Evolutionary conservation across 192 early-diverging fungal genomes (phyloP).

Genomic region (Obelidium mucronatum): DNA sequence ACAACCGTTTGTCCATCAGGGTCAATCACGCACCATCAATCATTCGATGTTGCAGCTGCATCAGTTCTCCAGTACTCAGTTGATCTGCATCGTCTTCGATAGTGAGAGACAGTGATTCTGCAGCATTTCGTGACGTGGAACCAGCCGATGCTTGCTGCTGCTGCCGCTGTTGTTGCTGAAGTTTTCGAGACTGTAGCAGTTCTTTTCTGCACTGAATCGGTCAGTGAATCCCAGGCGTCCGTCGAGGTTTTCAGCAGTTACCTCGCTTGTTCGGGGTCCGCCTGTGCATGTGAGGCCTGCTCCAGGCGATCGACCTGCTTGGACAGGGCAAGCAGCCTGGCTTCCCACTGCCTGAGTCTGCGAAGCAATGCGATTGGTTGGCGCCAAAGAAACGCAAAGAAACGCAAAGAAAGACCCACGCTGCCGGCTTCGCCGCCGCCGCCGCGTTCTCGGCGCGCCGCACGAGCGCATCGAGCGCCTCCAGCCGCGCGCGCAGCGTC

Average conservation of each 20-base stretch:
- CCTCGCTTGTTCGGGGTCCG: constrained; percentile 1
- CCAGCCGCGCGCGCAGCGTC: not conserved
- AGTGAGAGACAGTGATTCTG: constrained; percentile 42
- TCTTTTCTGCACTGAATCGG: not conserved
- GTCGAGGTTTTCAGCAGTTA: not conserved
- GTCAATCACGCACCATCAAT: constrained; percentile 61
- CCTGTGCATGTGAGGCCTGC: constrained; percentile 26
- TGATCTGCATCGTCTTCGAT: constrained; percentile 53
- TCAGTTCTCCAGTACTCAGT: constrained; percentile 46
- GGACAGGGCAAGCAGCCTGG: constrained; percentile 67
- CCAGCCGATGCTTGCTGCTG: constrained; percentile 13
- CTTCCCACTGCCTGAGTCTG: constrained; percentile 64
- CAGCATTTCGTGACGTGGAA: not conserved
- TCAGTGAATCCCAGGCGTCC: not conserved
- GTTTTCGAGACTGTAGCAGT: not conserved
- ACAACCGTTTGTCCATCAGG: too few species aligned
- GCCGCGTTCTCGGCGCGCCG: not conserved
- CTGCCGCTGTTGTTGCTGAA: not conserved
- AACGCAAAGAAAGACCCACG: not conserved
- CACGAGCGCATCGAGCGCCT: not conserved
- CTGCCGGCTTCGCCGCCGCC: not conserved
- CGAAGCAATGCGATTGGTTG: not conserved
- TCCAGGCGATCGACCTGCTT: constrained; percentile 62
- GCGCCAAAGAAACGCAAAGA: not conserved
- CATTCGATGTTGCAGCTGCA: constrained; percentile 70